Percentiles rank a stretch among this genome's conserved stretches.
These are phyloP conservation scores for Camelina neglecta DNA, from an alignment of 345 rosid species.

Conservation along the genomic window DNA sequence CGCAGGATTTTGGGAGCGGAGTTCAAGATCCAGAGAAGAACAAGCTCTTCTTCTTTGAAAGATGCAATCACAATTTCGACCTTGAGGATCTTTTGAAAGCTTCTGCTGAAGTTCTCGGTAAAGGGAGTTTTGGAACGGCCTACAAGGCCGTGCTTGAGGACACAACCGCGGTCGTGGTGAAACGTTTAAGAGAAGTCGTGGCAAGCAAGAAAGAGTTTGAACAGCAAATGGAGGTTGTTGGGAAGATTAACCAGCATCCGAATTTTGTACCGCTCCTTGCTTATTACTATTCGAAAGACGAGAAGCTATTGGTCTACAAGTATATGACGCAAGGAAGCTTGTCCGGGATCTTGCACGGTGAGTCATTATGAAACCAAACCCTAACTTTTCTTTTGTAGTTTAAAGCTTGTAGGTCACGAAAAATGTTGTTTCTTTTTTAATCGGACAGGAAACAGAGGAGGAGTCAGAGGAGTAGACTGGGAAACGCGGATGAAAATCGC, in stretches of 20 bases:
- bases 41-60: constrained; percentile 76
- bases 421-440: constrained; percentile 3
- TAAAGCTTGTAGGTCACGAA: constrained; percentile 16
- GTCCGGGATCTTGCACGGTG: constrained; percentile 69
- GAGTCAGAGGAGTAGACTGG: constrained; percentile 63
- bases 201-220: constrained; percentile 79
- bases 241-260: constrained; percentile 60
- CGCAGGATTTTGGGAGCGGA: constrained; percentile 82
- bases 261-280: constrained; percentile 70
- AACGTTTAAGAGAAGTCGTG: constrained; percentile 77
- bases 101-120: constrained; percentile 91
- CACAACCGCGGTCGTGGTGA: constrained; percentile 75
- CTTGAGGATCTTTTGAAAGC: constrained; percentile 88
- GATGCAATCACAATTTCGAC: constrained; percentile 63
- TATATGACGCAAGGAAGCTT: constrained; percentile 73
- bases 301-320: constrained; percentile 71
- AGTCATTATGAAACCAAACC: background rate
- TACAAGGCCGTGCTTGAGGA: constrained; percentile 84
- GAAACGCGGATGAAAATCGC: constrained; percentile 68
- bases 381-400: constrained; percentile 5
- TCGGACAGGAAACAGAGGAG: constrained; percentile 48
- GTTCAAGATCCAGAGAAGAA: constrained; percentile 91
- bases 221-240: constrained; percentile 74
- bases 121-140: constrained; percentile 82
- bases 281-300: constrained; percentile 68